These are phyloP conservation scores for Dactylellina parvicollis DNA, from an alignment of 2,329 filamentous ascomycete genomes.

Conservation along the genomic window DNA sequence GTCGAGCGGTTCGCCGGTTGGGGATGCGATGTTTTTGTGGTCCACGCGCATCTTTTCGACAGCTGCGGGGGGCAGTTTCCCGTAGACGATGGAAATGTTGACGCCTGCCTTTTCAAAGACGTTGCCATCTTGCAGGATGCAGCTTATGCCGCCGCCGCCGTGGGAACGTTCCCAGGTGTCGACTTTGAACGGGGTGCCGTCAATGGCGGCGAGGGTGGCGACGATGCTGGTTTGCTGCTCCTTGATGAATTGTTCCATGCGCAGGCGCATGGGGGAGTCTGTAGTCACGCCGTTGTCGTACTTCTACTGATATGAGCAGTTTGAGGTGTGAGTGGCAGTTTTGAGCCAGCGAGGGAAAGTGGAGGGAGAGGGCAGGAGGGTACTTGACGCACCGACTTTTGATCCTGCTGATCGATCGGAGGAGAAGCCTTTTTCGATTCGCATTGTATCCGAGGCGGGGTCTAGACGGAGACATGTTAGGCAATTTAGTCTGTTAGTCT, in stretches of 20 bases:
- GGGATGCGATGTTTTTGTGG: conserved; percentile 85
- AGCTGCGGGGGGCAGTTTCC: conserved; percentile 82
- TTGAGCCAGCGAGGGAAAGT: conserved; percentile 39
- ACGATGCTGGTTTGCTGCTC: conserved; percentile 91
- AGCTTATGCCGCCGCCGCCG: conserved; percentile 92
- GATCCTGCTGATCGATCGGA: conserved; percentile 50
- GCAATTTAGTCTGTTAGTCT: not conserved
- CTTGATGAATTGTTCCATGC: conserved; percentile 97
- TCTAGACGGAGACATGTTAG: conserved; percentile 14
- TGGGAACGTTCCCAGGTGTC: conserved; percentile 83
- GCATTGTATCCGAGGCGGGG: conserved; percentile 39
- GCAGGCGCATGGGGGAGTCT: conserved; percentile 91
- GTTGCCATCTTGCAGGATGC: conserved; percentile 93
- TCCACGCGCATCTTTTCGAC: conserved; percentile 94
- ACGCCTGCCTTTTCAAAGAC: conserved; percentile 98
- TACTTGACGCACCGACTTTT: conserved; percentile 60
- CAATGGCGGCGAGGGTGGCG: conserved; percentile 80
- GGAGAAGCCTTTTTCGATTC: conserved; percentile 39
- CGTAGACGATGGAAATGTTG: conserved; percentile 94
- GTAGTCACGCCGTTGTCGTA: conserved; percentile 78
- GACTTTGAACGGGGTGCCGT: conserved; percentile 80
- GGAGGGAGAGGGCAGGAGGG: conserved; percentile 63
- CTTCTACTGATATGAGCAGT: conserved; percentile 66
- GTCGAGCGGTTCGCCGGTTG: conserved; percentile 80
- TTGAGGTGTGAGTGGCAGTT: conserved; percentile 15